These are phyloP conservation scores for Cladosporium colombiae DNA, from an alignment of 2,329 filamentous ascomycete species.

Conservation along the genomic window DNA sequence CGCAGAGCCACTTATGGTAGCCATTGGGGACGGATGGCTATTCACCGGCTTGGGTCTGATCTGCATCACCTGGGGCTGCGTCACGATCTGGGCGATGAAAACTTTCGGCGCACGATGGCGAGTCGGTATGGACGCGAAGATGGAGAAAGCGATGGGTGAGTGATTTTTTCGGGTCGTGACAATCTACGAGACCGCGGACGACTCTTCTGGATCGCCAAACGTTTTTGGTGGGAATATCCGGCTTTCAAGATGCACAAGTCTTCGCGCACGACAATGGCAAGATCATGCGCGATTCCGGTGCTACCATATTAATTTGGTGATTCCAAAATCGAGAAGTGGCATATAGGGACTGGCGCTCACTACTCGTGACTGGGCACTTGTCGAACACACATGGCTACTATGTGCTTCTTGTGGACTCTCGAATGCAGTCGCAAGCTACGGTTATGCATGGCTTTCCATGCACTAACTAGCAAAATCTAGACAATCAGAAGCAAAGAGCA, in stretches of 20 bases:
- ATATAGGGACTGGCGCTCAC: neutral
- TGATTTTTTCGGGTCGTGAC: constrained; percentile 11
- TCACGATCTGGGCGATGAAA: constrained; percentile 39
- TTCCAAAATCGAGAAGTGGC: neutral
- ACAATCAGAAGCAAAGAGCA: neutral
- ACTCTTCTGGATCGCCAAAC: neutral
- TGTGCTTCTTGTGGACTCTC: neutral
- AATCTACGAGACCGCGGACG: neutral
- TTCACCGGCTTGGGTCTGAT: constrained; percentile 58
- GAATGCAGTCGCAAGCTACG: neutral
- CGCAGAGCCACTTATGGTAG: constrained; percentile 68
- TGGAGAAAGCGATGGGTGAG: constrained; percentile 33
- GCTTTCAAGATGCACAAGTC: neutral
- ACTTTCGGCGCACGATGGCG: constrained; percentile 37
- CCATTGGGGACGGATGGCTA: constrained; percentile 74
- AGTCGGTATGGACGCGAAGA: constrained; percentile 33
- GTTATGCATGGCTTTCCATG: neutral
- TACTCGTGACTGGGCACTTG: neutral
- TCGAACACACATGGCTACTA: neutral
- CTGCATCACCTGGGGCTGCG: constrained; percentile 30
- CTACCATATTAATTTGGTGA: neutral
- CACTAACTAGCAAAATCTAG: neutral
- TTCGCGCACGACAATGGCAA: neutral
- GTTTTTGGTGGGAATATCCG: neutral
- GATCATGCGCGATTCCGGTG: neutral